These are phyloP conservation scores for Amaranthus cruentus DNA, from an alignment of 148 eudicot genomes.

Conservation along the genomic window DNA sequence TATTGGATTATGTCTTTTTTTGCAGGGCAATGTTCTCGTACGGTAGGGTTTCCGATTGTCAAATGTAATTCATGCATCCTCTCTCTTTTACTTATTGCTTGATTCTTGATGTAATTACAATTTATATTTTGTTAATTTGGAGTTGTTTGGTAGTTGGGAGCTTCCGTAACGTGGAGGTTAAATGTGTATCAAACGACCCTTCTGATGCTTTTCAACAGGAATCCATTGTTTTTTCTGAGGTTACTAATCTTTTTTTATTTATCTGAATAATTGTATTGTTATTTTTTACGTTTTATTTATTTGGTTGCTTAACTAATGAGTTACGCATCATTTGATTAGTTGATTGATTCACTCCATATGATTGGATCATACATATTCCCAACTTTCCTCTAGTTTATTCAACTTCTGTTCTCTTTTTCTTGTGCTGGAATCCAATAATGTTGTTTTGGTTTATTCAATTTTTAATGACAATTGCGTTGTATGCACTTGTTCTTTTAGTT, in stretches of 20 bases:
- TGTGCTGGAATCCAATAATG: slow-evolving; percentile 8
- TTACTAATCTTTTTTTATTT: slow-evolving; percentile 4
- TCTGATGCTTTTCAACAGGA: slow-evolving; percentile 12
- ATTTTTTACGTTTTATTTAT: neutral
- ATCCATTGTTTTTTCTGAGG: slow-evolving; percentile 19
- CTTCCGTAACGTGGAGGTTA: slow-evolving; percentile 21
- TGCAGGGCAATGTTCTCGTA: slow-evolving; percentile 18
- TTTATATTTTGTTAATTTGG: slow-evolving; percentile 9
- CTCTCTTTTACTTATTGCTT: neutral
- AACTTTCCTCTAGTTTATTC: neutral
- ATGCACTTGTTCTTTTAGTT: neutral
- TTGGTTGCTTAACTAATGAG: neutral
- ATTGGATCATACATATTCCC: neutral
- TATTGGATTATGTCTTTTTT: neutral
- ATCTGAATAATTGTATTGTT: neutral
- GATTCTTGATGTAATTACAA: neutral
- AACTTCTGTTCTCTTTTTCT: neutral
- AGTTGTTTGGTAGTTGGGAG: slow-evolving; percentile 25
- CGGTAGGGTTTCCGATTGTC: neutral
- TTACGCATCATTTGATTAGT: neutral
- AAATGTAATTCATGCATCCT: slow-evolving; percentile 12
- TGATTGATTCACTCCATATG: slow-evolving; percentile 2
- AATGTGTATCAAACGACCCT: slow-evolving; percentile 11
- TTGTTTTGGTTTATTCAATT: slow-evolving; percentile 10
- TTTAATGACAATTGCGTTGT: neutral